A percentile compares a stretch with the other conserved stretches of the same genome.
Conservation (phyloP, 768 basidiomycete species). For the Amanita fuliginea region DNA sequence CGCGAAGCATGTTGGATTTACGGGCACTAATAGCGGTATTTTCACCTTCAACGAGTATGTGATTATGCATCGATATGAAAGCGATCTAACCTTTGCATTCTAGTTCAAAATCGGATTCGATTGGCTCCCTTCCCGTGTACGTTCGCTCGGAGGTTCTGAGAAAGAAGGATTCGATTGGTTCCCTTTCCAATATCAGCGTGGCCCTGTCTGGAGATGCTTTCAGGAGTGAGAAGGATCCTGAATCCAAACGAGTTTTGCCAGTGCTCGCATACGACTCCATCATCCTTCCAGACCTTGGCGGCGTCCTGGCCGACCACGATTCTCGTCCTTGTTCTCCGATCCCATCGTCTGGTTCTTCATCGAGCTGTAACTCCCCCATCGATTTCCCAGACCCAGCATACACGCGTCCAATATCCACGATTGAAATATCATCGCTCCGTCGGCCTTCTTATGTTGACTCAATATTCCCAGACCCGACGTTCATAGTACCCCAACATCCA, state of each 20-base stretch:
- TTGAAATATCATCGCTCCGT: conserved; percentile 22
- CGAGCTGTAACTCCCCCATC: conserved; percentile 16
- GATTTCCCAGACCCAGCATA: conserved; percentile 14
- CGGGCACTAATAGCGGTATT: conserved; percentile 12
- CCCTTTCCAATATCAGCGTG: conserved; percentile 14
- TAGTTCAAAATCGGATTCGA: conserved; percentile 16
- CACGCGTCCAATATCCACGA: conserved; percentile 16
- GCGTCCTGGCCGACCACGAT: conserved; percentile 26
- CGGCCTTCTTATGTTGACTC: conserved; percentile 7
- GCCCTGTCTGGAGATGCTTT: conserved; percentile 26
- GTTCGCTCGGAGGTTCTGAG: conserved; percentile 32
- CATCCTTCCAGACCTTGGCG: conserved; percentile 25
- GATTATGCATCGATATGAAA: neutral
- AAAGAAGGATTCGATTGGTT: conserved; percentile 38
- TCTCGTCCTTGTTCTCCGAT: conserved; percentile 18
- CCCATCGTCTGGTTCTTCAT: conserved; percentile 26
- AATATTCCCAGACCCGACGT: neutral
- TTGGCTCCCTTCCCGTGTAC: conserved; percentile 30
- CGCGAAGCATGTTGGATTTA: conserved; percentile 24
- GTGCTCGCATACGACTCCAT: conserved; percentile 26
- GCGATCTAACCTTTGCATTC: conserved; percentile 3
- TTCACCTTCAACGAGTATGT: conserved; percentile 18
- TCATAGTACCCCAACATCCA: neutral
- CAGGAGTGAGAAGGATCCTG: conserved; percentile 10
- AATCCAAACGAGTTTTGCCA: conserved; percentile 16